Percentiles rank a stretch among this genome's conserved stretches.
Evolutionary conservation across 2,329 filamentous ascomycete species (phyloP).

Genomic region (Aspergillus versicolor): DNA sequence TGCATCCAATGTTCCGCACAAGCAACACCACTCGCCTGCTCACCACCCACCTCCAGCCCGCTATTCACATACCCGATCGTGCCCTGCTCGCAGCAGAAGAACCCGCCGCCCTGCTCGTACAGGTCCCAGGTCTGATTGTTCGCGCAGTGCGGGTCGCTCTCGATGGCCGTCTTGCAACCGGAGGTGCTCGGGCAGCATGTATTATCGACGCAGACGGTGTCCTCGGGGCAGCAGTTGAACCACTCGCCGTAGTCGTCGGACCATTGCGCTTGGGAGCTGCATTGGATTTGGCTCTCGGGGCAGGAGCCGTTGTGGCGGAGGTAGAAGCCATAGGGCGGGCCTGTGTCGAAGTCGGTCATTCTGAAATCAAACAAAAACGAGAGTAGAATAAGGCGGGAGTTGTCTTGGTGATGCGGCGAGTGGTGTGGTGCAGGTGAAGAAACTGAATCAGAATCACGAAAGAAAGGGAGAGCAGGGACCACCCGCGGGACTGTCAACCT

Average conservation of each 20-base stretch:
- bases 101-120: background rate
- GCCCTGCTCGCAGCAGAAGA: background rate
- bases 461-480: no score
- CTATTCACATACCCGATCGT: background rate
- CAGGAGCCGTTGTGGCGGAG: background rate
- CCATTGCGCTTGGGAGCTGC: background rate
- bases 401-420: no score
- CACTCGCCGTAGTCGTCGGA: background rate
- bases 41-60: background rate
- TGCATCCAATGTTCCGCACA: background rate
- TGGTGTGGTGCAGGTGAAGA: no score
- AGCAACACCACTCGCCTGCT: background rate
- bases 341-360: background rate
- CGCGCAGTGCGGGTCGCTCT: slow-evolving; percentile 1
- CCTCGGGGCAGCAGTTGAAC: background rate
- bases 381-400: no score
- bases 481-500: no score
- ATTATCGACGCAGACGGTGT: background rate
- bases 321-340: background rate
- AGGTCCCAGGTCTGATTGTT: background rate
- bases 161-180: background rate
- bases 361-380: no score
- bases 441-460: no score
- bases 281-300: background rate
- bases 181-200: background rate